Conservation (phyloP, 331 rosid species). For the Ulmus americana region DNA sequence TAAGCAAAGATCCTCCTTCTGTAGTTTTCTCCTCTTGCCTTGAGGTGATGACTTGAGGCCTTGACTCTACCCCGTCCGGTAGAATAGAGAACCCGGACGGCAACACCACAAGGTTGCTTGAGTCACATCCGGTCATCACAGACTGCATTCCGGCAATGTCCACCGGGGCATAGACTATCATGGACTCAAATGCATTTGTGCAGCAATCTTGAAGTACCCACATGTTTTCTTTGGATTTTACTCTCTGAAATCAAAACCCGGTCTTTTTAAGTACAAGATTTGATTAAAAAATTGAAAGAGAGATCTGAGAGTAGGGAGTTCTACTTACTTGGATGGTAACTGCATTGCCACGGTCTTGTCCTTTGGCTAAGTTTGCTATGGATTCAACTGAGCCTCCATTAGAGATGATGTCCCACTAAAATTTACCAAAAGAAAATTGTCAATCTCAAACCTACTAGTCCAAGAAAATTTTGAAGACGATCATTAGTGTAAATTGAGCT, state of each 20-base stretch:
- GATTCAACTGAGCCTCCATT: slow-evolving; percentile 59
- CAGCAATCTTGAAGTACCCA: slow-evolving; percentile 92
- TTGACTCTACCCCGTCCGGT: slow-evolving; percentile 69
- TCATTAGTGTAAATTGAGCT: neutral
- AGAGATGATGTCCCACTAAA: slow-evolving; percentile 84
- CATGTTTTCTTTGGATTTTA: slow-evolving; percentile 65
- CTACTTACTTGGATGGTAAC: slow-evolving; percentile 69
- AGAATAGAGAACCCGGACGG: slow-evolving; percentile 89
- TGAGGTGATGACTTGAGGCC: slow-evolving; percentile 72
- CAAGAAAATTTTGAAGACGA: neutral
- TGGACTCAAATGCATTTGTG: slow-evolving; percentile 75
- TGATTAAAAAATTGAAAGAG: neutral
- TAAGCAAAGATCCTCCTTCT: slow-evolving; percentile 80
- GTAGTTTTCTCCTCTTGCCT: slow-evolving; percentile 55
- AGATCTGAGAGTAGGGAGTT: neutral
- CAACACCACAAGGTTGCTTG: slow-evolving; percentile 68
- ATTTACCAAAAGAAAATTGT: slow-evolving; percentile 18
- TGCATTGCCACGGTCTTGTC: slow-evolving; percentile 96
- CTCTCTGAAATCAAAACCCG: slow-evolving; percentile 37
- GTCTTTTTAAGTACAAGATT: slow-evolving; percentile 12
- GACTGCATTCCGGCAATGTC: slow-evolving; percentile 73
- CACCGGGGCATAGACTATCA: slow-evolving; percentile 80
- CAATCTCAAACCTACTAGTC: slow-evolving; percentile 12
- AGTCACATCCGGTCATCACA: slow-evolving; percentile 83
- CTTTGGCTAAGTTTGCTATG: slow-evolving; percentile 81